Conservation (phyloP, 139 green algal genomes). For the Micractinium conductrix region DNA sequence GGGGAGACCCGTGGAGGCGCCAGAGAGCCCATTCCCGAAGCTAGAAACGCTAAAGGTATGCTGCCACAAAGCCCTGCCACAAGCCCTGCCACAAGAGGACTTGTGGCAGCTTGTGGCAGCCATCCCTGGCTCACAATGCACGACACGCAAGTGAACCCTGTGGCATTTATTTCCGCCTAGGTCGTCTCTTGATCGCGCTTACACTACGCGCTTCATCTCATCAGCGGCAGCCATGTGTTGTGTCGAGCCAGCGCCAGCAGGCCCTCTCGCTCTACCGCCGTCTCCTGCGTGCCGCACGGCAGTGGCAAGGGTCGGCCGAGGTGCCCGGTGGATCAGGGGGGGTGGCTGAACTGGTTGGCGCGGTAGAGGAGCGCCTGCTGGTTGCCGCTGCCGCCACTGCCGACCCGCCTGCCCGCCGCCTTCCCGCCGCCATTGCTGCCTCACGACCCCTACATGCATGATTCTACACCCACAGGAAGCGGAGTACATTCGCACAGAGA, state of each 20-base stretch:
- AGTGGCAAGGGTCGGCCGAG: conserved; percentile 6
- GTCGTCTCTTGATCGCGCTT: not conserved
- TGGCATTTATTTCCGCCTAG: too few species aligned
- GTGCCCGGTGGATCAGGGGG: not conserved
- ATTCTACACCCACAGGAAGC: not conserved
- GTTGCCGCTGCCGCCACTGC: not conserved
- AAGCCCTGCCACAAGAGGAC: too few species aligned
- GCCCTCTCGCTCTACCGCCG: not conserved
- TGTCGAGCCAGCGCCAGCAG: not conserved
- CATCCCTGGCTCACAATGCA: too few species aligned
- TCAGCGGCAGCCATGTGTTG: too few species aligned
- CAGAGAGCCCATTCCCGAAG: too few species aligned
- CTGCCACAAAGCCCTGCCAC: too few species aligned
- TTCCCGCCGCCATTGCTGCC: too few species aligned
- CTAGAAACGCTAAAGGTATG: too few species aligned
- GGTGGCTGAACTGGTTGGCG: not conserved
- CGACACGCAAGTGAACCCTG: too few species aligned
- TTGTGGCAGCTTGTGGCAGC: too few species aligned
- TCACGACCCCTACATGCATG: not conserved
- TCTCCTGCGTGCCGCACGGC: not conserved
- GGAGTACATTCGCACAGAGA: conserved; percentile 20
- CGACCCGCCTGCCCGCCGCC: not conserved
- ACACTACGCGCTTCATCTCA: not conserved
- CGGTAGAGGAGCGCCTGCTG: not conserved
- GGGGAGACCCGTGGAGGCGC: too few species aligned